Percentiles rank a stretch among this genome's conserved stretches.
Conservation (phyloP, 2,329 filamentous ascomycete species). For the Stagonosporopsis vannaccii region DNA sequence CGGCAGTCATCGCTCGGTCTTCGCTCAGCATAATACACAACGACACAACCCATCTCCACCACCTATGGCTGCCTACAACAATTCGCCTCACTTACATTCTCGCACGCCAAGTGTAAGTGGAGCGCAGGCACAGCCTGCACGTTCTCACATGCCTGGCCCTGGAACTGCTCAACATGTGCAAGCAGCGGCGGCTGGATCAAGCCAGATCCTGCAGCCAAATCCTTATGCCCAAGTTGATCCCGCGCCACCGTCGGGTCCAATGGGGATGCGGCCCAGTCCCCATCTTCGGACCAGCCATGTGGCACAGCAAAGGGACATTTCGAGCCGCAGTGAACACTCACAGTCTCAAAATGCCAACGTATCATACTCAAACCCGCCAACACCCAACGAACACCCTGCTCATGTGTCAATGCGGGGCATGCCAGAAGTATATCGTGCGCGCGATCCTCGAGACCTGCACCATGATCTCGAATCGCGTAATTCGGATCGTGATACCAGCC, state of each 20-base stretch:
- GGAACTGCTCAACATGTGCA: conserved; percentile 31
- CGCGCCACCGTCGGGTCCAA: conserved; percentile 39
- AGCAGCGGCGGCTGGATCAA: conserved; percentile 25
- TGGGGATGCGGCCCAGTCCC: conserved; percentile 48
- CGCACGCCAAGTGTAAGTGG: conserved; percentile 46
- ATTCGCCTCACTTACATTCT: conserved; percentile 46
- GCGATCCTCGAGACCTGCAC: conserved; percentile 40
- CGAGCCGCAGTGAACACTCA: conserved; percentile 43
- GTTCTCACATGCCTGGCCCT: conserved; percentile 33
- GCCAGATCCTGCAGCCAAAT: conserved; percentile 47
- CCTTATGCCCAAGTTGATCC: conserved; percentile 49
- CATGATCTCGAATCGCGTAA: conserved; percentile 41
- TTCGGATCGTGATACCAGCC: conserved; percentile 42
- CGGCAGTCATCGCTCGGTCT: conserved; percentile 41
- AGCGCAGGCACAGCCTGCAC: conserved; percentile 32
- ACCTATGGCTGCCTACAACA: conserved; percentile 36
- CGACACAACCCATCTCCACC: conserved; percentile 47
- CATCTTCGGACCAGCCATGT: conserved; percentile 42
- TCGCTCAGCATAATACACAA: conserved; percentile 42
- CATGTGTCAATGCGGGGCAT: conserved; percentile 37
- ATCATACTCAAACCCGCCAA: conserved; percentile 45
- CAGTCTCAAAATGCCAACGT: conserved; percentile 40
- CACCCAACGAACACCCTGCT: conserved; percentile 39
- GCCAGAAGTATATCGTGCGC: conserved; percentile 38
- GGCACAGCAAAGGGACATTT: conserved; percentile 37